phyloP scores from a whole-genome alignment of 352 stramenopile genomes.

The Elongisporangium prolatum region DNA sequence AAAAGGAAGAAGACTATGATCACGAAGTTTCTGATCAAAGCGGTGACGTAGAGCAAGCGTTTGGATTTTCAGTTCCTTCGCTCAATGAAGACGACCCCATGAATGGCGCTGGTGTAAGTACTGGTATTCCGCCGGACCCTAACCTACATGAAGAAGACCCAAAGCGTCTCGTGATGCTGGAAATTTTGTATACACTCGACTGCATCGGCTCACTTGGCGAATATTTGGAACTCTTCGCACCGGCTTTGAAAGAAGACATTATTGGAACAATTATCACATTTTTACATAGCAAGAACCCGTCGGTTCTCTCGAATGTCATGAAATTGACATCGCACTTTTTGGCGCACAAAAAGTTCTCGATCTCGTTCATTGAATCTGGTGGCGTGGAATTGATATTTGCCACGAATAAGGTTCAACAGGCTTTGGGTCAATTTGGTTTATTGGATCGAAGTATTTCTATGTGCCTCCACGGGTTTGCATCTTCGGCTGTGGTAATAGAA shows the following conservation, averaged over 20 bases:
- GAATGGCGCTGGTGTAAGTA: background rate
- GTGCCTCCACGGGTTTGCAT: conserved; percentile 82
- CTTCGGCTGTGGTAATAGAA: conserved; percentile 73
- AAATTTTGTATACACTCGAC: conserved; percentile 79
- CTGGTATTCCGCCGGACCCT: conserved; percentile 14
- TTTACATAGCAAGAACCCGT: conserved; percentile 78
- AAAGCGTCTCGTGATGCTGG: conserved; percentile 74
- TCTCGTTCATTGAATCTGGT: conserved; percentile 69
- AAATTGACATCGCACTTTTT: conserved; percentile 84
- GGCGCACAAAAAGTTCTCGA: conserved; percentile 81
- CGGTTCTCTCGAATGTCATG: conserved; percentile 75
- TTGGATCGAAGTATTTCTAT: conserved; percentile 79
- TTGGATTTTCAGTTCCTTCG: background rate
- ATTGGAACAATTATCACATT: conserved; percentile 81
- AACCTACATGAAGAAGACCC: conserved; percentile 73
- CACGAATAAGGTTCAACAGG: conserved; percentile 52
- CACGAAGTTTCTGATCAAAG: background rate
- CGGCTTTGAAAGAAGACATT: conserved; percentile 80
- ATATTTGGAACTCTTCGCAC: conserved; percentile 81
- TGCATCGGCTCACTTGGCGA: conserved; percentile 82
- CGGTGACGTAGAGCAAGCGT: background rate
- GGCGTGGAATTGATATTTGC: conserved; percentile 71
- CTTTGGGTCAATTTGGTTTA: conserved; percentile 44
- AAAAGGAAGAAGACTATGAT: background rate
- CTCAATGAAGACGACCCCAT: conserved; percentile 19